Conservation (phyloP, 495 filamentous ascomycete genomes). For the Tuber umbilicatum region DNA sequence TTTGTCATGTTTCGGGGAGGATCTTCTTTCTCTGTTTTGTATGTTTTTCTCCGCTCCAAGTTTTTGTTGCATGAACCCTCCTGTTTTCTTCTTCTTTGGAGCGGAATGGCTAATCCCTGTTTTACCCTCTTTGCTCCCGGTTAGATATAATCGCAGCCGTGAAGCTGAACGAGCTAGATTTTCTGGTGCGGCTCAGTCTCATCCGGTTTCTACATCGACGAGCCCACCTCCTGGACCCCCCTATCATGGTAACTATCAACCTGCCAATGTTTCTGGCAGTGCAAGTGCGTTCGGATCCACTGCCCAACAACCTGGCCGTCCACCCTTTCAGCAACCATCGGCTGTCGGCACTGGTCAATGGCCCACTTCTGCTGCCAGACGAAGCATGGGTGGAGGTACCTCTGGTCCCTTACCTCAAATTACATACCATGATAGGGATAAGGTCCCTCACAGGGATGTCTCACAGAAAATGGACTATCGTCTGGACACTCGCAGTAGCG, state of each 20-base stretch:
- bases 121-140: constrained; percentile 37
- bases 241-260: constrained; percentile 30
- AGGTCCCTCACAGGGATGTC: constrained; percentile 28
- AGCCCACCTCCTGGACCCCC: constrained; percentile 32
- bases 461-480: constrained; percentile 32
- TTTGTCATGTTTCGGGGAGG: constrained; percentile 13
- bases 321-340: constrained; percentile 18
- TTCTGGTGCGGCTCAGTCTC: constrained; percentile 27
- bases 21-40: background rate
- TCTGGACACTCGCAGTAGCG: constrained; percentile 25
- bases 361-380: constrained; percentile 13
- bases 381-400: constrained; percentile 12
- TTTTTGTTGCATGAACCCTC: constrained; percentile 37
- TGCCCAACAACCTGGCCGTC: constrained; percentile 18
- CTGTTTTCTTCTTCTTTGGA: constrained; percentile 39
- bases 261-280: constrained; percentile 8
- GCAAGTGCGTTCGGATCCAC: constrained; percentile 21
- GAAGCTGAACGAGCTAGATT: constrained; percentile 43
- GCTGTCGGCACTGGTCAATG: constrained; percentile 14
- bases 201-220: constrained; percentile 20
- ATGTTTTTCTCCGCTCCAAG: constrained; percentile 23
- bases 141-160: constrained; percentile 44
- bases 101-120: constrained; percentile 42
- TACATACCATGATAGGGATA: constrained; percentile 28
- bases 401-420: constrained; percentile 9